Evolutionary conservation across 2,329 filamentous ascomycete species (phyloP).

Genomic region (Xylaria sp.): DNA sequence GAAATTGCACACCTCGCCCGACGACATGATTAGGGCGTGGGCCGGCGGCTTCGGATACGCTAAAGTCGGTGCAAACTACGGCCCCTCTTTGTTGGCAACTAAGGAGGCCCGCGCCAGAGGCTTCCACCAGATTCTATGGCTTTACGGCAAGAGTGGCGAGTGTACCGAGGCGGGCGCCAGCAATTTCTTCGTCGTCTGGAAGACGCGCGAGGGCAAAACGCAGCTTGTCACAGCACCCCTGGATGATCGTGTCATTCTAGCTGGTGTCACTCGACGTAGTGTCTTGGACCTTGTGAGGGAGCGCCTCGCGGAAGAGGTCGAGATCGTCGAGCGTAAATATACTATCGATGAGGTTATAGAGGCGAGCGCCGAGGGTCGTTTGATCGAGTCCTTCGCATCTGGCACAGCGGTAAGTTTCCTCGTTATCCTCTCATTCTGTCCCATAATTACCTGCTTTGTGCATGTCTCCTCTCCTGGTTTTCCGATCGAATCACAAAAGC

Average conservation of each 20-base stretch:
- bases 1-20: constrained; percentile 79
- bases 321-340: constrained; percentile 85
- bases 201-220: constrained; percentile 68
- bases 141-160: constrained; percentile 80
- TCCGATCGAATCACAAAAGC: not conserved
- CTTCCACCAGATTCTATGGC: constrained; percentile 93
- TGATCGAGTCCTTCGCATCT: constrained; percentile 86
- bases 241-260: constrained; percentile 84
- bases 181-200: constrained; percentile 92
- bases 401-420: constrained; percentile 79
- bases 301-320: constrained; percentile 68
- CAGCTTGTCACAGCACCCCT: constrained; percentile 87
- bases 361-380: constrained; percentile 77
- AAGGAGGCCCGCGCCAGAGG: constrained; percentile 77
- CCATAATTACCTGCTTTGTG: not conserved
- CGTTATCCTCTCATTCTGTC: not conserved
- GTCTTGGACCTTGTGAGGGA: constrained; percentile 77
- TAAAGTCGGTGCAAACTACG: constrained; percentile 95
- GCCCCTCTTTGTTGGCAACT: constrained; percentile 82
- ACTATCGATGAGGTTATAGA: constrained; percentile 81
- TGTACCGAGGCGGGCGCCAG: constrained; percentile 92
- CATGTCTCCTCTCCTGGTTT: not conserved
- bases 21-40: constrained; percentile 91
- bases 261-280: constrained; percentile 87
- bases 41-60: constrained; percentile 92